Base-by-base conservation (phyloP, 371 early-diverging fungal species). In the Rhizopus delemar region DNA sequence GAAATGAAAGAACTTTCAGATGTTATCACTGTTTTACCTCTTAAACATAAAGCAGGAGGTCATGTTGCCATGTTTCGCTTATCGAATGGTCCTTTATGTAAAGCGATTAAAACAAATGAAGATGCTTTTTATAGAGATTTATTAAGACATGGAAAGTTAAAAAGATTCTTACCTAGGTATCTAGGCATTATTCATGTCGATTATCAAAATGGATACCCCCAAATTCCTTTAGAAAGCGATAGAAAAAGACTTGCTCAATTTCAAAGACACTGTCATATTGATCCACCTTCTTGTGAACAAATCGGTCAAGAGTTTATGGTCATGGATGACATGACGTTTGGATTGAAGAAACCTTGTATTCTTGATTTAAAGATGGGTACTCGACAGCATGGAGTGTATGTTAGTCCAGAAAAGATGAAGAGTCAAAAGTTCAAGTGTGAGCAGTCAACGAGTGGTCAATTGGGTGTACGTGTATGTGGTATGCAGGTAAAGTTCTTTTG, bases 281-380 rank as follows among this genome's bases (percentile, higher is more conserved):
- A 53, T 35, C 35, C 34, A 32, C 33, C 33, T 12, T 52, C 52
- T 22, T 3, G 45, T 8, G 49, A 65, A 70, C n/a, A 79, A 58
- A 51, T 33, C 32, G 60, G 46, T 34, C 46, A 75, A 70, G 84
- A 93, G 71, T 97, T 95, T 63, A 84, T 97, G 59, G 73, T 97
- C 7, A 73, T 97, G 73, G 91, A 93, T 45, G 97, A 97, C 68
- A 74, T 97, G 60, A 96, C 96, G 0, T 84, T 87, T 11, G 87
- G 89, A 2, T 70, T 91, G 60, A 74, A 78, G 60, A 82, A 83
- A 15, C 97, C 97, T 0, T 95, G 96, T 61, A 90, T 97, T 13
- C 79, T 97, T 49, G 96, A 97, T 63, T 80, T 97, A 56, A 97
- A 97, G 63, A 96, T 97, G 95, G 97, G 97, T 16, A 93, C 92